Evolutionary conservation across 352 stramenopile species (phyloP).

Genomic region (Pythium folliculosum): DNA sequence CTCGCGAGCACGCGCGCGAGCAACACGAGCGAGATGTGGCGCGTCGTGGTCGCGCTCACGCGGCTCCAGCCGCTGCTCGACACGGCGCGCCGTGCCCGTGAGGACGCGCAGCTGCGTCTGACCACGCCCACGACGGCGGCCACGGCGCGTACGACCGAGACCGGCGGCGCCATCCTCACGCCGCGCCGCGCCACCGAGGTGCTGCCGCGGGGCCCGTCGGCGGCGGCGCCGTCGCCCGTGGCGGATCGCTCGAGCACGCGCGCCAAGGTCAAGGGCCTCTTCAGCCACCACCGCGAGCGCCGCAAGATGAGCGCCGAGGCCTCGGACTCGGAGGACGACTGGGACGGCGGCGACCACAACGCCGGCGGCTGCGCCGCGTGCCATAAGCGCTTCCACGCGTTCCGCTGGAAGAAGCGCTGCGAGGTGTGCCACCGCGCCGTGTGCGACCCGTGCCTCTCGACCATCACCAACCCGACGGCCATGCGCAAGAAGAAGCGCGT

Average conservation of each 20-base stretch:
- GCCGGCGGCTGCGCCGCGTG: constrained; percentile 51
- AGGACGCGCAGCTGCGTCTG: constrained; percentile 30
- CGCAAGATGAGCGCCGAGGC: constrained; percentile 20
- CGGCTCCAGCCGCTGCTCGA: constrained; percentile 59
- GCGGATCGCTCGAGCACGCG: constrained; percentile 22
- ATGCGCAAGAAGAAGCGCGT: constrained; percentile 68
- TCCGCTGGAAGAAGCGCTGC: constrained; percentile 75
- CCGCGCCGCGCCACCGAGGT: constrained; percentile 22
- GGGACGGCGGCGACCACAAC: constrained; percentile 30
- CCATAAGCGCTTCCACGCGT: constrained; percentile 65
- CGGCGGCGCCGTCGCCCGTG: background rate
- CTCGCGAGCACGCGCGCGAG: constrained; percentile 28
- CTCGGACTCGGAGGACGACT: constrained; percentile 33
- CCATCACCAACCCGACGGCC: constrained; percentile 52
- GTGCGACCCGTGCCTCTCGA: constrained; percentile 66
- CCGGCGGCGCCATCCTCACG: background rate
- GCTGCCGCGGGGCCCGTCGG: background rate
- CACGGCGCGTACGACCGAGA: background rate
- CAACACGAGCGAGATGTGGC: constrained; percentile 53
- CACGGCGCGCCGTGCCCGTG: constrained; percentile 26
- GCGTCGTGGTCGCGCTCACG: constrained; percentile 59
- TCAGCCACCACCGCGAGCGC: constrained; percentile 18
- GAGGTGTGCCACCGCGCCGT: constrained; percentile 57
- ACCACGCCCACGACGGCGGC: background rate
- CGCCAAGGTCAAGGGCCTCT: constrained; percentile 25